Base-by-base conservation (phyloP, 768 basidiomycete species). In the Lentinula detonsa region DNA sequence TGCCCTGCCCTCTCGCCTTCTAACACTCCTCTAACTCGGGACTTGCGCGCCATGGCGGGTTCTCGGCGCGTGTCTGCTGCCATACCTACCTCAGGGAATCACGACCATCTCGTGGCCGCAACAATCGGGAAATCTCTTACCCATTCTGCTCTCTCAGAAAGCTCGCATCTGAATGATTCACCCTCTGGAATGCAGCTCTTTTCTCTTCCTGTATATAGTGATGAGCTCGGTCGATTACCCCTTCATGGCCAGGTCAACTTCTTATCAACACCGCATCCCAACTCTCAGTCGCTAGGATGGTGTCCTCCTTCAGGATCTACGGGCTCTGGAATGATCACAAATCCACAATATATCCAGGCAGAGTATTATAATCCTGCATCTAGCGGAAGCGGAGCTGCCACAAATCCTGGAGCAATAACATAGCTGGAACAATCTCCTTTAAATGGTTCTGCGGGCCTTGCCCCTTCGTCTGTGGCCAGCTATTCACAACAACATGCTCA, bases 171-270 rank as follows among this genome's bases (percentile, higher is more conserved):
- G 18, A 43, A 52, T 8, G 23, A 33, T 7, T 13, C 50, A 35
- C 18, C 55, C 11, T 11, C 35, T 57, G 34, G 43, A 3, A 42
- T 37, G 49, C 42, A 40, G 16, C 50, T 37, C 2, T 75, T 72
- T 61, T 56, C 67, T 34, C 71, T 81, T 7, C 80, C 80, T 0
- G 69, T 79, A 43, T 77, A 79, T 63, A 78, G 69, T 64, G 69
- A 74, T 31, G 80, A 81, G 33, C 65, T 81, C 1, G 80, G 77
- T 1, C 68, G 78, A 7, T 62, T 80, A 6, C 80, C 80, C 0
- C 42, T 80, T 13, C 75, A 80, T 18, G 73, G 55, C 6, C 46
- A 62, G 33, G 45, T 57, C 46, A 31, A 62, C 10, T 60, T 60
- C 33, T 59, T 45, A 8, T 18, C 33, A n/a, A 35, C 28, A 21